phyloP scores from a whole-genome alignment of 1,139 yeast genomes.

The Kodamaea plutei region DNA sequence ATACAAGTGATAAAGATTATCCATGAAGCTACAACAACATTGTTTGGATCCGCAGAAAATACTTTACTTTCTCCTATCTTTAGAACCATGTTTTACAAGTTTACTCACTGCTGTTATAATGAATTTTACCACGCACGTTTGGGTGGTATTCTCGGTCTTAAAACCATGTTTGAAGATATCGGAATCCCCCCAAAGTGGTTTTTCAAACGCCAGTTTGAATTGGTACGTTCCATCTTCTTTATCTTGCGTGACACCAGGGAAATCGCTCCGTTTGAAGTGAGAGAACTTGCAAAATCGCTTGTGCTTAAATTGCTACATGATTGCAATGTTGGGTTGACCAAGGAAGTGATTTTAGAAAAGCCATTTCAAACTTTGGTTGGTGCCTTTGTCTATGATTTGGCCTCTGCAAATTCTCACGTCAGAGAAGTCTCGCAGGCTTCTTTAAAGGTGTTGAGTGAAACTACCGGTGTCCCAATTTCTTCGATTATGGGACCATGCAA shows the following conservation, averaged over 20 bases:
- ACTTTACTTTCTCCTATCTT: conserved; percentile 72
- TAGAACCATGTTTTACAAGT: conserved; percentile 71
- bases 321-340: conserved; percentile 58
- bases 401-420: conserved; percentile 80
- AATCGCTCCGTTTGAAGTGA: conserved; percentile 80
- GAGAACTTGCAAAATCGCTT: conserved; percentile 65
- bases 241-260: conserved; percentile 87
- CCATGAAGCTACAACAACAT: conserved; percentile 54
- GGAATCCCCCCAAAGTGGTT: conserved; percentile 71
- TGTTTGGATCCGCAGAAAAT: conserved; percentile 66
- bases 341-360: conserved; percentile 59
- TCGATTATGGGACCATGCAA: conserved; percentile 80
- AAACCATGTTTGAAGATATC: conserved; percentile 65
- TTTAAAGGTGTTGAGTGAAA: conserved; percentile 61
- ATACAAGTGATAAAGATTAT: conserved; percentile 60
- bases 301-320: conserved; percentile 60
- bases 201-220: conserved; percentile 72
- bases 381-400: conserved; percentile 84
- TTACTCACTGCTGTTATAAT: conserved; percentile 88
- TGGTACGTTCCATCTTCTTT: conserved; percentile 82
- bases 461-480: conserved; percentile 66
- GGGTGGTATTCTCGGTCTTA: conserved; percentile 85
- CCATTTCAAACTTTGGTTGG: conserved; percentile 85
- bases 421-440: conserved; percentile 79
- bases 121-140: conserved; percentile 80